These are phyloP conservation scores for Ophiostoma piceae DNA, from an alignment of 2,329 filamentous ascomycete species.

Conservation along the genomic window DNA sequence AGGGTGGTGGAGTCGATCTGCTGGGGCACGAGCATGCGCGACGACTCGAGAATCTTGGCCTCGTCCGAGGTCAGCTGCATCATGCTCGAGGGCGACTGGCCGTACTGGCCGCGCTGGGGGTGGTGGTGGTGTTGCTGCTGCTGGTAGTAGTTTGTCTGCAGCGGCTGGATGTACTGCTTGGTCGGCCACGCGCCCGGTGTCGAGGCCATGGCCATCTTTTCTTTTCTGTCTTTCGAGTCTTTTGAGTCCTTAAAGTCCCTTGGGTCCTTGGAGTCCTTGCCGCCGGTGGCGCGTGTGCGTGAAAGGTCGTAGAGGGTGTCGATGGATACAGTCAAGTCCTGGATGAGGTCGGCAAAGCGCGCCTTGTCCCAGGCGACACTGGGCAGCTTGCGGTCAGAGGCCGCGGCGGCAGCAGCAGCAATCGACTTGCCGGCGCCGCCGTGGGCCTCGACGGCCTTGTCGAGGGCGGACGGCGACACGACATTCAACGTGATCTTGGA, in stretches of 20 bases:
- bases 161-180: slow-evolving; percentile 21
- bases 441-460: slow-evolving; percentile 15
- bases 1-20: slow-evolving; percentile 53
- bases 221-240: slow-evolving; percentile 13
- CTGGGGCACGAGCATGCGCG: slow-evolving; percentile 56
- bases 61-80: slow-evolving; percentile 33
- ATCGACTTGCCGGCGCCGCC: slow-evolving; percentile 12
- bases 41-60: slow-evolving; percentile 52
- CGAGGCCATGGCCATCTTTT: slow-evolving; percentile 21
- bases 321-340: slow-evolving; percentile 70
- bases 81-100: slow-evolving; percentile 32
- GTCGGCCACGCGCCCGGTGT: neutral
- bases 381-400: slow-evolving; percentile 40
- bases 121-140: slow-evolving; percentile 16
- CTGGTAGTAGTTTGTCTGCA: slow-evolving; percentile 9
- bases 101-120: neutral
- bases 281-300: slow-evolving; percentile 48
- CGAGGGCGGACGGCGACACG: slow-evolving; percentile 11
- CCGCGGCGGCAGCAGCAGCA: neutral
- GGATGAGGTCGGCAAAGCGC: slow-evolving; percentile 69
- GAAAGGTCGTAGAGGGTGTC: slow-evolving; percentile 76
- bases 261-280: neutral
- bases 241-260: neutral
- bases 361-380: slow-evolving; percentile 62
- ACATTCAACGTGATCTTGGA: neutral